Base-by-base conservation (phyloP, 2,329 filamentous ascomycete genomes). In the Diaporthe citri region DNA sequence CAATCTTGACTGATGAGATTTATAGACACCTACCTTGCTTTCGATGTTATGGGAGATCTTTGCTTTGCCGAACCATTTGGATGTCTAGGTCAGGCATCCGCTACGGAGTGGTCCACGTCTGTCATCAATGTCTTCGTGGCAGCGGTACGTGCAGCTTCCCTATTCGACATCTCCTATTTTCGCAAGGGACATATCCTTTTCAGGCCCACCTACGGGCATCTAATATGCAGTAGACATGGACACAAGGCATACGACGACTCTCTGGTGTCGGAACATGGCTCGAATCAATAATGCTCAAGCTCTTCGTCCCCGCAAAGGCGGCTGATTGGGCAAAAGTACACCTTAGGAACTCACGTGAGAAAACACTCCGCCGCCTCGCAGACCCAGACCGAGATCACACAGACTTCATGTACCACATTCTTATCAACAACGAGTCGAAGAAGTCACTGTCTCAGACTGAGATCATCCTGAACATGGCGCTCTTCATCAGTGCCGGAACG, bases 21-120 rank as follows among this genome's bases (percentile, higher is more conserved):
- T 20, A 8, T 17, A 74, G 72, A 71, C 15, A 74, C 72, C 1
- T 74, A 77, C 81, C 41, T 76, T 76, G 89, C 88, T 0, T 81
- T 91, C 6, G 90, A 91, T 74, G 86, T 90, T 52, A 89, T 92
- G 76, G 88, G 85, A 46, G 85, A 86, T 57, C 79, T 91, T 6
- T 87, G 87, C 0, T 87, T 90, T 59, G 89, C 89, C 15, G 78
- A 87, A 67, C 79, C 85, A 0, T 89, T 90, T 75, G 88, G 88
- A 17, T 87, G 87, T 76, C 77, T 90, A 0, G 83, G 84, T n/a
- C 78, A 82, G 7, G 86, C 90, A 77, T 79, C 82, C 4, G 88
- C 90, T 75, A 82, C 86, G 0, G 87, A 86, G 77, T 84, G 84
- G 69, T 89, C 88, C 77, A 85, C 89, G 69, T 80, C 83, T 66